Conservation (phyloP, 768 basidiomycete genomes). For the Guyanaporus albipodus region DNA sequence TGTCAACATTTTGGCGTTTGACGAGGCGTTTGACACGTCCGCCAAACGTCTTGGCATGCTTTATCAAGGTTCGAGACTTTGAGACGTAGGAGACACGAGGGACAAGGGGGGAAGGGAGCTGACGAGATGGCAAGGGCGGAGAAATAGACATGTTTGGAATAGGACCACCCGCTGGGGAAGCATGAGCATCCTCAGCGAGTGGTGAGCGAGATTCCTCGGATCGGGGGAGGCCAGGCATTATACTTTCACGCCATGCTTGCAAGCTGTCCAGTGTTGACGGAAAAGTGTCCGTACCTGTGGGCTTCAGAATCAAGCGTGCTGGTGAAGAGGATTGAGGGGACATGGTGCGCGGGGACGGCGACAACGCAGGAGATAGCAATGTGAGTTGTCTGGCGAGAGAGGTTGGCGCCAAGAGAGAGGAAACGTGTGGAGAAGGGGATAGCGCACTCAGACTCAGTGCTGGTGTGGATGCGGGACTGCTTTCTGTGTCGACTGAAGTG, state of each 20-base stretch:
- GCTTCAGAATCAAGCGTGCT: slow-evolving; percentile 18
- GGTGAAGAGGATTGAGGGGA: slow-evolving; percentile 9
- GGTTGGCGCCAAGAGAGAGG: slow-evolving; percentile 14
- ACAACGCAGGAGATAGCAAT: slow-evolving; percentile 13
- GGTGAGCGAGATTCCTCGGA: slow-evolving; percentile 15
- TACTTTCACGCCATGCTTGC: slow-evolving; percentile 28
- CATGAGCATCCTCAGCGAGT: slow-evolving; percentile 10
- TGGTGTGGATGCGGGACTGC: slow-evolving; percentile 24
- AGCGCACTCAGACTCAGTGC: slow-evolving; percentile 20
- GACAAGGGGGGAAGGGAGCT: slow-evolving; percentile 1
- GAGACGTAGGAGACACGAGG: slow-evolving; percentile 2
- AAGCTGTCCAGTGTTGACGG: slow-evolving; percentile 28
- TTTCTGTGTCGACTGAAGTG: slow-evolving; percentile 12
- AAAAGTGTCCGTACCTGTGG: slow-evolving; percentile 31
- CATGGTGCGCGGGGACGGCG: slow-evolving; percentile 12
- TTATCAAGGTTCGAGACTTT: slow-evolving; percentile 20
- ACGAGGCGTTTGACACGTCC: slow-evolving; percentile 29
- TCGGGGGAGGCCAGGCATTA: slow-evolving; percentile 15
- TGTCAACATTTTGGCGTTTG: slow-evolving; percentile 7
- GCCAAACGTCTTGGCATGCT: slow-evolving; percentile 26
- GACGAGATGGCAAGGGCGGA: slow-evolving; percentile 9
- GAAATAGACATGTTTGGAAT: slow-evolving; percentile 3
- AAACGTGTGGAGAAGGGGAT: slow-evolving; percentile 19
- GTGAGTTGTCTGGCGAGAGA: slow-evolving; percentile 15
- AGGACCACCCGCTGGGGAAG: slow-evolving; percentile 6